Conservation (phyloP, 148 eudicot species). For the Chenopodium quinoa region DNA sequence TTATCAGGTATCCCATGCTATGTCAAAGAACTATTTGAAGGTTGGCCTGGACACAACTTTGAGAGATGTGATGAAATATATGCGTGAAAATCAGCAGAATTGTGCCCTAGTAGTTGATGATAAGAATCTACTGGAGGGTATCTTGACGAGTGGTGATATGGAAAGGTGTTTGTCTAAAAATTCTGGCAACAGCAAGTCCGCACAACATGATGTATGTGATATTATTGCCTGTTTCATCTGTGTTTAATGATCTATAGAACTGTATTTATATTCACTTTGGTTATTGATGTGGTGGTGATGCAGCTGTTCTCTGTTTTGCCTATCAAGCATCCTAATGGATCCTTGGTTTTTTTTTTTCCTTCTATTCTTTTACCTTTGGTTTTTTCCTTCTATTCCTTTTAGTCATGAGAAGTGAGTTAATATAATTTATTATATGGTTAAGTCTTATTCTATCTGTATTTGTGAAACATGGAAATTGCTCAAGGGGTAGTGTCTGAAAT, state of each 20-base stretch:
- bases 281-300: too few species aligned
- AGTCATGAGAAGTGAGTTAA: too few species aligned
- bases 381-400: neutral
- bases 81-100: conserved; percentile 64
- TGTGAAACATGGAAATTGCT: neutral
- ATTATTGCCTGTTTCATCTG: neutral
- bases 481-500: neutral
- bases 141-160: conserved; percentile 81
- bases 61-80: conserved; percentile 57
- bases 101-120: conserved; percentile 74
- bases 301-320: too few species aligned
- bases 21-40: conserved; percentile 64
- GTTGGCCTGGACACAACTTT: conserved; percentile 47
- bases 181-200: conserved; percentile 39
- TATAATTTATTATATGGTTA: too few species aligned
- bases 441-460: too few species aligned
- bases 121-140: conserved; percentile 80
- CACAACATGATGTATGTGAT: conserved; percentile 60
- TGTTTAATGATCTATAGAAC: neutral
- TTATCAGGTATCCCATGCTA: conserved; percentile 73
- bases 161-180: conserved; percentile 50
- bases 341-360: neutral
- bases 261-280: too few species aligned
- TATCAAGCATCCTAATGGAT: neutral
- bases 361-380: neutral